These are phyloP conservation scores for Cercospora beticola DNA, from an alignment of 2,329 filamentous ascomycete species.

Conservation along the genomic window DNA sequence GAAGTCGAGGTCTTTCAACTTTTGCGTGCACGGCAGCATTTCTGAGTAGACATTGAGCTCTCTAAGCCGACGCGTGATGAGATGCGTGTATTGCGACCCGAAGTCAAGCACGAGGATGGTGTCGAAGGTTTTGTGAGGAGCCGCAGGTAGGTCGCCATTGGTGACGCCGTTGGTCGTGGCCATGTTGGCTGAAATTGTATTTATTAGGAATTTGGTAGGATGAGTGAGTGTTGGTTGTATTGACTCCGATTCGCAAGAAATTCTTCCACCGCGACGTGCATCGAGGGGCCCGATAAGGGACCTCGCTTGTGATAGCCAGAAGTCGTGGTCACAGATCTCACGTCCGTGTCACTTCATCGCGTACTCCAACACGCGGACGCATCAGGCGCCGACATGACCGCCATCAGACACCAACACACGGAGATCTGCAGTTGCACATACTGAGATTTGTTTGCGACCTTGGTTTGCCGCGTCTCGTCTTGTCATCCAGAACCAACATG, in stretches of 20 bases:
- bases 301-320: constrained; percentile 14
- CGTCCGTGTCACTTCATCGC: neutral
- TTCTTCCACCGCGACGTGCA: constrained; percentile 1
- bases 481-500: neutral
- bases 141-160: constrained; percentile 44
- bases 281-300: neutral
- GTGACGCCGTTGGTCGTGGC: constrained; percentile 30
- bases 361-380: neutral
- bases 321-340: neutral
- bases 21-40: constrained; percentile 84
- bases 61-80: constrained; percentile 73
- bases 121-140: constrained; percentile 56
- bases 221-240: neutral
- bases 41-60: constrained; percentile 81
- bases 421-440: neutral
- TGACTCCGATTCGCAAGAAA: constrained; percentile 4
- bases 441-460: neutral
- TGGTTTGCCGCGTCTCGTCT: neutral
- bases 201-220: neutral
- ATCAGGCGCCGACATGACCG: constrained; percentile 3
- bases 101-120: constrained; percentile 74
- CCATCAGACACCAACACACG: neutral
- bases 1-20: constrained; percentile 72
- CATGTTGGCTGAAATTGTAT: constrained; percentile 22
- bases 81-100: constrained; percentile 69